Conservation (phyloP, 2,329 filamentous ascomycete species). For the Fonsecaea nubica region DNA sequence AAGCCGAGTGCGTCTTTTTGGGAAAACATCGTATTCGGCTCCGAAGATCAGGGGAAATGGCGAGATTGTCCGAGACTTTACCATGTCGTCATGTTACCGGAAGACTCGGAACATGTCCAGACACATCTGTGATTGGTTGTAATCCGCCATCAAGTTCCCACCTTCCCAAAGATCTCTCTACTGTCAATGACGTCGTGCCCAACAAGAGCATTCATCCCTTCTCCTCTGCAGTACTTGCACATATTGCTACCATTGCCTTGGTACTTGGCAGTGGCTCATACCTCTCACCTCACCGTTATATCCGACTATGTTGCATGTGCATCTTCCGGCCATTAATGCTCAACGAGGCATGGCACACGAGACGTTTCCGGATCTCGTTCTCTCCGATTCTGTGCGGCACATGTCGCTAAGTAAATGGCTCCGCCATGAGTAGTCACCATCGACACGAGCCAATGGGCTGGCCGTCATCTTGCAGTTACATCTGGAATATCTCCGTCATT, state of each 20-base stretch:
- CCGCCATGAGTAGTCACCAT: not conserved
- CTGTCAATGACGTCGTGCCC: not conserved
- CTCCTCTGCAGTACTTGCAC: not conserved
- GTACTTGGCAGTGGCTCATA: not conserved
- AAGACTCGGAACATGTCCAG: conserved; percentile 1
- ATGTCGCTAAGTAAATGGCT: not conserved
- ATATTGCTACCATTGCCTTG: too few species aligned
- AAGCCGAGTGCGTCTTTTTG: not conserved
- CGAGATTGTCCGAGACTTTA: not conserved
- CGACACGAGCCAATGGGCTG: not conserved
- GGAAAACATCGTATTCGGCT: not conserved
- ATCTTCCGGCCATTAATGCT: not conserved
- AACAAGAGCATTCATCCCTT: not conserved
- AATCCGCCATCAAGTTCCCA: not conserved
- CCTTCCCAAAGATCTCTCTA: not conserved
- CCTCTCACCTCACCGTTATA: not conserved
- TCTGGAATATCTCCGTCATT: conserved; percentile 11
- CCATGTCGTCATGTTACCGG: not conserved
- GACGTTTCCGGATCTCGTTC: not conserved
- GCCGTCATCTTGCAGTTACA: not conserved
- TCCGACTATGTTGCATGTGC: not conserved
- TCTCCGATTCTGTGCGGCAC: not conserved
- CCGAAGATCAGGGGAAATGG: conserved; percentile 2
- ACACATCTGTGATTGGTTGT: not conserved
- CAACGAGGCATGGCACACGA: conserved; percentile 1